These are phyloP conservation scores for Diutina mesorugosa DNA, from an alignment of 1,139 yeast species.

Conservation along the genomic window DNA sequence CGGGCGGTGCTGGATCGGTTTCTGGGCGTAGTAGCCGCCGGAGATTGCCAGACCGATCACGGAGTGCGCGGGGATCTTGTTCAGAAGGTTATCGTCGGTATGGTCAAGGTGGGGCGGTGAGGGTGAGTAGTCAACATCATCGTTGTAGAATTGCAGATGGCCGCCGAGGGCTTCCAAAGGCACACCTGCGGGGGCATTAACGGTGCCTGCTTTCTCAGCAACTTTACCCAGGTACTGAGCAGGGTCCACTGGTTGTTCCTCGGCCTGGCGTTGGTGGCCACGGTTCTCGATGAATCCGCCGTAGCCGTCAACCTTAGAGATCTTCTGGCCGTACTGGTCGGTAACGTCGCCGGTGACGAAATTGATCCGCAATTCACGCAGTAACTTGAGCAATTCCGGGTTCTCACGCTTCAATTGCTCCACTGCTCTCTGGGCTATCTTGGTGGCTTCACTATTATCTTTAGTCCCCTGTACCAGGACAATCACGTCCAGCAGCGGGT, in stretches of 20 bases:
- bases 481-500: not conserved
- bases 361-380: not conserved
- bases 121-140: not conserved
- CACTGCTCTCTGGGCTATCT: not conserved
- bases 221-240: not conserved
- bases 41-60: not conserved
- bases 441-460: not conserved
- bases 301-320: not conserved
- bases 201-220: not conserved
- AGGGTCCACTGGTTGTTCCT: not conserved
- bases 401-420: not conserved
- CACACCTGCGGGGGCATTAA: not conserved
- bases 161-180: not conserved
- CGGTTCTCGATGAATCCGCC: not conserved
- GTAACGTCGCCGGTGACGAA: not conserved
- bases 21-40: not conserved
- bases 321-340: not conserved
- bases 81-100: not conserved
- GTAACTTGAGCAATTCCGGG: not conserved
- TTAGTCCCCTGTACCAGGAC: not conserved
- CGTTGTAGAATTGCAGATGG: not conserved
- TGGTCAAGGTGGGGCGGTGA: not conserved
- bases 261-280: not conserved
- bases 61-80: not conserved
- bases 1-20: not conserved